These are phyloP conservation scores for Pseudevernia furfuracea DNA, from an alignment of 495 filamentous ascomycete species.

Conservation along the genomic window DNA sequence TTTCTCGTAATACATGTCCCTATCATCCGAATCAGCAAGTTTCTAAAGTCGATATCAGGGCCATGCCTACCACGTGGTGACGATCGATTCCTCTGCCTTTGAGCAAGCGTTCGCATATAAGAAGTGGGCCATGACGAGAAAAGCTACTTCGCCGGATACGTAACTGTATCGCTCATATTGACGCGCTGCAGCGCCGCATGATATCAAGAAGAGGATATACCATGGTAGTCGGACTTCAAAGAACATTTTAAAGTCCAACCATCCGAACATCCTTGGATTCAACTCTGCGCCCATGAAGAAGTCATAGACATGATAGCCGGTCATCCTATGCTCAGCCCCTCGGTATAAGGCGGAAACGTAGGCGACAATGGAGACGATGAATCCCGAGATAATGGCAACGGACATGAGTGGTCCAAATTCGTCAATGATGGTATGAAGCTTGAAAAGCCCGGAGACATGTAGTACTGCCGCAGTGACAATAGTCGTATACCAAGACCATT, in stretches of 20 bases:
- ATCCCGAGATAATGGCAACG: conserved; percentile 86
- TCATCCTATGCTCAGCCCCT: conserved; percentile 85
- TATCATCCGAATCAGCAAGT: conserved; percentile 24
- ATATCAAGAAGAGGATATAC: conserved; percentile 84
- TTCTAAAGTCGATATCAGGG: not conserved
- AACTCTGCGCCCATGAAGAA: conserved; percentile 99
- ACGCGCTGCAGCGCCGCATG: conserved; percentile 66
- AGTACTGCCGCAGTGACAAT: conserved; percentile 58
- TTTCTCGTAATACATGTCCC: conserved; percentile 99
- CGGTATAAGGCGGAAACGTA: conserved; percentile 76
- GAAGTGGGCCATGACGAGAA: conserved; percentile 88
- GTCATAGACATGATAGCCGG: conserved; percentile 83
- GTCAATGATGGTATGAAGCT: conserved; percentile 87
- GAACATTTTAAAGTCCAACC: conserved; percentile 99
- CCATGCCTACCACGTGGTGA: conserved; percentile 71
- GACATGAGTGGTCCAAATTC: conserved; percentile 88
- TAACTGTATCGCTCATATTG: conserved; percentile 90
- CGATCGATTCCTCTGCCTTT: conserved; percentile 93
- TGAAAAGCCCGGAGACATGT: conserved; percentile 78
- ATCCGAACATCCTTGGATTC: conserved; percentile 88
- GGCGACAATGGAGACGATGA: conserved; percentile 66
- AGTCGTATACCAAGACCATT: conserved; percentile 80
- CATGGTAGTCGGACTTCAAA: conserved; percentile 95
- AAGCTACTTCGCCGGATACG: conserved; percentile 79
- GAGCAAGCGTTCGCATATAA: conserved; percentile 94